Base-by-base conservation (phyloP, 202 grass and related monocot species). In the Carex arenaria region DNA sequence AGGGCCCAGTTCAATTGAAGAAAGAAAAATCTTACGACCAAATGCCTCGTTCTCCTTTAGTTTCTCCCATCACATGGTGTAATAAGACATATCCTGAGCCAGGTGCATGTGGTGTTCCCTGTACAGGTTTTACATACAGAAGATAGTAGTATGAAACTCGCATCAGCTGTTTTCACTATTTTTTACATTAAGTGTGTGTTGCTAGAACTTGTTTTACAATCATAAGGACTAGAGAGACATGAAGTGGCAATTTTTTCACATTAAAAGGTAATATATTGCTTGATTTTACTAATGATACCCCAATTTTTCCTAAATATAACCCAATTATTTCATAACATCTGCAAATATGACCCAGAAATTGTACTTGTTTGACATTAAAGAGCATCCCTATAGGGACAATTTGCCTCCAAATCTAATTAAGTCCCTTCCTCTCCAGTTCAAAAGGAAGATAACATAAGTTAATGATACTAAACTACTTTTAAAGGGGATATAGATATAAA, bases 51-150 rank as follows among this genome's bases (percentile, higher is more conserved):
- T 95, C 90, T 56, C 93, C 96, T 66, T 87, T 87, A 87, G 89
- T 92, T 91, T 92, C 88, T 10, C 96, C 96, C 96, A 98, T 98
- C 55, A 98, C 85, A 83, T 98, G 95, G 80, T 98, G 95, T 31
- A 98, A 87, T 53, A 98, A 90, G 80, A 98, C 96, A 84, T 98
- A 98, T 89, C 91, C 96, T 69, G 96, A 98, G 76, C 96, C 96
- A 81, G 89, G 96, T 80, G 96, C 92, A 63, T 95, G 84, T 80
- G 86, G 83, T 82, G 89, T 89, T 85, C 91, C 86, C 96, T 98
- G 79, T 54, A 92, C 57, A 92, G 80, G 78, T 71, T 70, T 78
- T 43, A 85, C 47, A 59, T 40, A 82, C 62, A 14, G 6, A 69
- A 72, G 19, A 52, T n/a, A 71, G 23, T 56, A 77, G 23, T n/a